A percentile compares a stretch with the other conserved stretches of the same genome.
Evolutionary conservation across 805 yeast species (phyloP).

Genomic region (Ogataea naganishii): DNA sequence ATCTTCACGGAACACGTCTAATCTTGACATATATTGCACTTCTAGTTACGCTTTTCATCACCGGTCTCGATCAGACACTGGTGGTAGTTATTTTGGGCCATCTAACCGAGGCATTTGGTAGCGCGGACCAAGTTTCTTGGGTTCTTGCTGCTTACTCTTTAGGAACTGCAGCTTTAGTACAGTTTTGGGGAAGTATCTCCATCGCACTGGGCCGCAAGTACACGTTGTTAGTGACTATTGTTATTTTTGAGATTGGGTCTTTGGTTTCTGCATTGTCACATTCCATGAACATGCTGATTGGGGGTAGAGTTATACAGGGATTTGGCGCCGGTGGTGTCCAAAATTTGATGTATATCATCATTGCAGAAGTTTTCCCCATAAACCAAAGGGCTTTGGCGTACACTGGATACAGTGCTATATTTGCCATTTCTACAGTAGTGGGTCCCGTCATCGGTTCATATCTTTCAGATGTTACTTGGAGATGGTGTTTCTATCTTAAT

Average conservation of each 20-base stretch:
- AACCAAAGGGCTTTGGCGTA: conserved; percentile 29
- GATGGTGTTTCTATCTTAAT: conserved; percentile 66
- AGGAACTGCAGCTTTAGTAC: conserved; percentile 43
- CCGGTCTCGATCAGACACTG: conserved; percentile 54
- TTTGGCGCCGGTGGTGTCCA: conserved; percentile 68
- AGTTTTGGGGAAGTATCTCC: conserved; percentile 51
- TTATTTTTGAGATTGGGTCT: conserved; percentile 56
- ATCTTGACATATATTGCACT: conserved; percentile 12
- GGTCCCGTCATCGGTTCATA: conserved; percentile 65
- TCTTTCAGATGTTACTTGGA: conserved; percentile 45
- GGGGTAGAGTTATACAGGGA: conserved; percentile 66
- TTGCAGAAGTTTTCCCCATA: conserved; percentile 46
- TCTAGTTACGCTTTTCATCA: conserved; percentile 12
- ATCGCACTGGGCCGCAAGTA: conserved; percentile 50
- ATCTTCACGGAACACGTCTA: conserved; percentile 15
- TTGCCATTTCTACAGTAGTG: conserved; percentile 40
- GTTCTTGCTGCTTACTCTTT: conserved; percentile 44
- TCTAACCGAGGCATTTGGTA: conserved; percentile 39
- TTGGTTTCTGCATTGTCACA: conserved; percentile 46
- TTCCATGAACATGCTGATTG: conserved; percentile 54
- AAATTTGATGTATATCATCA: conserved; percentile 45
- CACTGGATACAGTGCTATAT: conserved; percentile 31
- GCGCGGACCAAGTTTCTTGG: conserved; percentile 51
- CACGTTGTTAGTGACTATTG: conserved; percentile 36
- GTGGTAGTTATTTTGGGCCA: conserved; percentile 40